These are phyloP conservation scores for Verbena officinalis DNA, from an alignment of 257 asterid species.

Conservation along the genomic window DNA sequence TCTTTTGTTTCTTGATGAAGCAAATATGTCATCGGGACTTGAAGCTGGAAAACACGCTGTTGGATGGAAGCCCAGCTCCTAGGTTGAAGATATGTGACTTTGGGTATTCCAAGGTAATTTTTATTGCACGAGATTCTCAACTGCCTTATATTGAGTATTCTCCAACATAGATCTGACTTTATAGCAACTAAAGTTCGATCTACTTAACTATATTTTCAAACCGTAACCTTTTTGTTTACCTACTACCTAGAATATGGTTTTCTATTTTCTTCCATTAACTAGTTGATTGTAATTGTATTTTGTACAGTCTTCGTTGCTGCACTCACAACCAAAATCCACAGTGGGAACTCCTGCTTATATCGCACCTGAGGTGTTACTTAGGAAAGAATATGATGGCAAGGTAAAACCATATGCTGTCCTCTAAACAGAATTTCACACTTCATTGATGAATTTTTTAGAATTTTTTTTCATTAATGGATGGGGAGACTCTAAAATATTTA, in stretches of 20 bases:
- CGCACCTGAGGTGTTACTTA: constrained; percentile 81
- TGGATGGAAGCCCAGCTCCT: constrained; percentile 48
- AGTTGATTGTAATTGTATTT: not conserved
- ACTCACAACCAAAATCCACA: constrained; percentile 88
- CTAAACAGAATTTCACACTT: not conserved
- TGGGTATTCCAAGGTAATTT: constrained; percentile 43
- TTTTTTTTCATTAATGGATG: not conserved
- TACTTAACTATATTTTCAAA: not conserved
- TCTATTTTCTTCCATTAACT: constrained; percentile 24
- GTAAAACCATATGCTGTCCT: constrained; percentile 37
- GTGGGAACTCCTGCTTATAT: constrained; percentile 92
- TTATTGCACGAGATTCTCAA: not conserved
- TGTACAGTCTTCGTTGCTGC: constrained; percentile 77
- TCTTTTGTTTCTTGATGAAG: constrained; percentile 18
- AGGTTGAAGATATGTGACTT: constrained; percentile 46
- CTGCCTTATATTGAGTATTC: constrained; percentile 4
- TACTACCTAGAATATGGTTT: not conserved
- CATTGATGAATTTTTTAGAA: not conserved
- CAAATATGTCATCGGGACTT: constrained; percentile 46
- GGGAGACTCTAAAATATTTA: not conserved
- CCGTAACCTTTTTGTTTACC: not conserved
- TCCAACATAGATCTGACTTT: not conserved
- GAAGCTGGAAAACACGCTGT: constrained; percentile 45
- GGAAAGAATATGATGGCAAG: constrained; percentile 88
- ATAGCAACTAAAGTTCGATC: not conserved